phyloP scores from a whole-genome alignment of 2,329 filamentous ascomycete genomes.

The Fusarium cicatricum region DNA sequence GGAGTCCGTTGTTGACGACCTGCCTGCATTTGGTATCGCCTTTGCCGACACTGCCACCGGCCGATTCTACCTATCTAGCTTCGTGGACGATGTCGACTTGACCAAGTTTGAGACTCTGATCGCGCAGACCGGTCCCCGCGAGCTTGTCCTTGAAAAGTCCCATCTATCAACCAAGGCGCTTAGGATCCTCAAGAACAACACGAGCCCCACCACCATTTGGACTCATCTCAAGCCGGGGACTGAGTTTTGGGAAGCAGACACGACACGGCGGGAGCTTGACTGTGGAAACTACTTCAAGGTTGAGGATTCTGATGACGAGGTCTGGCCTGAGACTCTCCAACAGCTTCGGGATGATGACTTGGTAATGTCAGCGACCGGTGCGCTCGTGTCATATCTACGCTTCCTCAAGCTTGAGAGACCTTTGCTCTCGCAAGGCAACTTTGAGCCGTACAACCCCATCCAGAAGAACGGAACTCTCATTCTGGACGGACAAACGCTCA shows the following conservation, averaged over 20 bases:
- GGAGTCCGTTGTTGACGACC: conserved; percentile 74
- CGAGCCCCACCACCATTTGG: conserved; percentile 91
- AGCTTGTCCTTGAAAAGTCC: conserved; percentile 89
- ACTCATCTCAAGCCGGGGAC: conserved; percentile 86
- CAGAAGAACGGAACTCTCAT: conserved; percentile 89
- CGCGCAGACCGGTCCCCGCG: conserved; percentile 88
- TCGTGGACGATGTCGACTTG: conserved; percentile 89
- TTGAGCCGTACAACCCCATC: conserved; percentile 91
- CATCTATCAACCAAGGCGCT: conserved; percentile 86
- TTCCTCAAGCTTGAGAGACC: conserved; percentile 88
- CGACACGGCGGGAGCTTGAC: conserved; percentile 81
- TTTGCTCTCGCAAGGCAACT: conserved; percentile 88
- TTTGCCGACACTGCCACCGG: conserved; percentile 97
- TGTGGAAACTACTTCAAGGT: conserved; percentile 80
- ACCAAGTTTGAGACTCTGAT: conserved; percentile 98
- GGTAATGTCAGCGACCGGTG: conserved; percentile 90
- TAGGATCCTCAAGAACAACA: conserved; percentile 96
- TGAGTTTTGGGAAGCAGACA: conserved; percentile 92
- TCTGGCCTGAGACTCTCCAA: conserved; percentile 79
- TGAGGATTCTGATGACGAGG: conserved; percentile 62
- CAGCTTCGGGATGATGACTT: conserved; percentile 80
- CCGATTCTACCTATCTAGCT: conserved; percentile 92
- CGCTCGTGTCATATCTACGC: conserved; percentile 85
- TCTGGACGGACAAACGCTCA: conserved; percentile 93
- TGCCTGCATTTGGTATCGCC: conserved; percentile 87